Base-by-base conservation (phyloP, 305 asterid genomes). In the Rubia tinctorum region DNA sequence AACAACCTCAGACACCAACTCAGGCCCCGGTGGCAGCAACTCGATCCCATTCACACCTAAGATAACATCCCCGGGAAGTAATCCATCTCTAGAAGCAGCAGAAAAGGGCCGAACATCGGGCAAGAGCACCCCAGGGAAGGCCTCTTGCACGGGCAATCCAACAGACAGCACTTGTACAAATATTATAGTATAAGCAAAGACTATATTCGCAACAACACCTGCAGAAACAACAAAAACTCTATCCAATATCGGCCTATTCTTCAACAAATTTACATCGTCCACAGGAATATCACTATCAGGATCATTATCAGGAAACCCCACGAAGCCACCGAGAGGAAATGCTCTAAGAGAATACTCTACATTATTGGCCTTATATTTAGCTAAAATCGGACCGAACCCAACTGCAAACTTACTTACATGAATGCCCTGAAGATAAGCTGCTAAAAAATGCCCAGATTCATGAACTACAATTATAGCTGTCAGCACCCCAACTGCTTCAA, bases 101-200 rank as follows among this genome's bases (percentile, higher is more conserved):
- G 97, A 92, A 80, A 87, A 86, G 1, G 97, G 94, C 87, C 94
- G 86, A 71, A 95, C 98, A 59, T 92, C 98, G 18, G 99, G 99
- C 18, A 92, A 92, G 65, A 92, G 95, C 71, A 95, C 97, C 6
- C 99, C 99, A 14, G 98, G 98, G 10, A 89, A 95, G 42, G 98
- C 81, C 81, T 95, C 99, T 87, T 92, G 97, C 43, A 95, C 98
- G 78, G 99, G 98, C 86, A 95, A 86, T 78, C 99, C 99, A 84
- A 95, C 99, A 75, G 80, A 84, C 70, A 84, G 8, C 17, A 92
- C 89, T 92, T 95, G 99, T 11, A 81, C 78, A 79, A 87, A 89
- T 79, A 95, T 87, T 66, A 92, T 90, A 15, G 73, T 81, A 80
- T 89, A 89, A 25, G 97, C 98, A 81, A 92, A 95, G 1, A 92